phyloP scores from a whole-genome alignment of 2,329 filamentous ascomycete genomes.

The Nannizziopsis barbatae region DNA sequence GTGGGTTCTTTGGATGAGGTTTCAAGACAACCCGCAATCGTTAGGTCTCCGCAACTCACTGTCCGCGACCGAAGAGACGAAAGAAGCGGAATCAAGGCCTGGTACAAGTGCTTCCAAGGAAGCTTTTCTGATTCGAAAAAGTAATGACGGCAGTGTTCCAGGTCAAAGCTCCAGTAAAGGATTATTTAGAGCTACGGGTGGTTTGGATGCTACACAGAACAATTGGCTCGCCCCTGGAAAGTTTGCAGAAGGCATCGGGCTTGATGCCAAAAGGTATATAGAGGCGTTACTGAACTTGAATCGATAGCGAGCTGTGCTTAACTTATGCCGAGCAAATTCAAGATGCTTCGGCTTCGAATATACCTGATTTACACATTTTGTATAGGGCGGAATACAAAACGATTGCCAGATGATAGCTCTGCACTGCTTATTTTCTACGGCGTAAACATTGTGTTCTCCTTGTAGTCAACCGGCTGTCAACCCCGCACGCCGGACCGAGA shows the following conservation, averaged over 20 bases:
- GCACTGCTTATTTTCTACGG: no score
- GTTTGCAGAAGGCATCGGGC: constrained; percentile 35
- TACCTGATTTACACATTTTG: no score
- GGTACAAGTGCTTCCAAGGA: constrained; percentile 22
- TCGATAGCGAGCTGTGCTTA: constrained; percentile 19
- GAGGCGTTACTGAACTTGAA: constrained; percentile 37
- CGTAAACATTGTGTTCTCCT: no score
- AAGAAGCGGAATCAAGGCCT: neutral
- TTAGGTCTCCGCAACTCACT: neutral
- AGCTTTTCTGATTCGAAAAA: constrained; percentile 38
- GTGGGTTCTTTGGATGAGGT: constrained; percentile 56
- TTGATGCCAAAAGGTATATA: constrained; percentile 39
- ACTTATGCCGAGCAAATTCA: neutral
- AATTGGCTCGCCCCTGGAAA: constrained; percentile 25
- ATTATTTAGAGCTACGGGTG: constrained; percentile 34
- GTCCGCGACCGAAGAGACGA: constrained; percentile 6
- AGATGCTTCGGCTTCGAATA: no score
- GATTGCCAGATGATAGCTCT: no score
- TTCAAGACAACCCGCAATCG: constrained; percentile 20
- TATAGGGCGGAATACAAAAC: no score
- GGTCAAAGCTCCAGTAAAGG: constrained; percentile 22
- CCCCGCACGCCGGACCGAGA: no score
- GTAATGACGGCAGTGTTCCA: constrained; percentile 31
- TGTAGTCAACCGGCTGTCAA: no score
- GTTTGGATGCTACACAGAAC: constrained; percentile 17